Base-by-base conservation (phyloP, 148 eudicot species). In the Camellia japonica region DNA sequence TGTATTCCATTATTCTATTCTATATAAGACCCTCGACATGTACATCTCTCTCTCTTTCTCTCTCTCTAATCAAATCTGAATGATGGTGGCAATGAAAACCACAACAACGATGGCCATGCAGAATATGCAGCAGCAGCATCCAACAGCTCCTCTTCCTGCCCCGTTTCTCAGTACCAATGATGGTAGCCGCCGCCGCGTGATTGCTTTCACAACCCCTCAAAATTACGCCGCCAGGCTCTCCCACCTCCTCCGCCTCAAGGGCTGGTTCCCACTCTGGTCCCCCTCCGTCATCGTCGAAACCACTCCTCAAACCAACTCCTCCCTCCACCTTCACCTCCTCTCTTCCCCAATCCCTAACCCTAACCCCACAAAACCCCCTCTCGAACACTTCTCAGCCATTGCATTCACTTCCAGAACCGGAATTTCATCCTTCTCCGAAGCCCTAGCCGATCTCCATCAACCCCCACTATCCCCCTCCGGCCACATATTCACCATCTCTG, bases 321-420 rank as follows among this genome's bases (percentile, higher is more conserved):
- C 81, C 73, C 68, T 90, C 76, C 87, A 67, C 55, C 79, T 43
- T 74, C 76, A 75, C 52, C 77, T 82, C 52, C 77, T 82, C 83
- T 76, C 71, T 72, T 52, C 82, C 23, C 84, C 80, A 30, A 77
- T 54, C 14, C 74, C 73, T 11, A 78, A 55, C 73, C 12, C n/a
- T n/a, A 47, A 56, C 20, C 79, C 54, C 52, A 42, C 10, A 65
- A 79, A 80, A 80, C 46, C 84, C 67, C 83, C 71, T n/a, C 89
- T 92, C 76, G 65, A 84, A 44, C 58, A 81, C 30, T 89, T 81
- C 84, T 91, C 97, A 67, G 94, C 95, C 87, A 12, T 94, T 76
- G 95, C 97, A 0, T 94, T 94, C 93, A 91, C 97, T 76, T 94
- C 97, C 43, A 85, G 97, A 78, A 61, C 91, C 63, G 98, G 97